Conservation (phyloP, 2,329 filamentous ascomycete genomes). For the Scedosporium apiospermum region DNA sequence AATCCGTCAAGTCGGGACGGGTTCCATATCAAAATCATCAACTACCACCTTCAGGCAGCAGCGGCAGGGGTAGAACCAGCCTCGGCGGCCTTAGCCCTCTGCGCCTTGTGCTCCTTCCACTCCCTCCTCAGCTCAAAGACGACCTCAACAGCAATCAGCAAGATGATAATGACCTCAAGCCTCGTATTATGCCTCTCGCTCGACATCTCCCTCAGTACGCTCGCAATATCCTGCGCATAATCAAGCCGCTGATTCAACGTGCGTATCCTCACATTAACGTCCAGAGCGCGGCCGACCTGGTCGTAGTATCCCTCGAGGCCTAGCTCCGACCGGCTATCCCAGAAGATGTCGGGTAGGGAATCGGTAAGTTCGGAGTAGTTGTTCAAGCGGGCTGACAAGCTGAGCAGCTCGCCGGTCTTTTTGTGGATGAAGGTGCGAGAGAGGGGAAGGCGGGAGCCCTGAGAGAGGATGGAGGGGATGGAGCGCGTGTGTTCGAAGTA, state of each 20-base stretch:
- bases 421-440: constrained; percentile 71
- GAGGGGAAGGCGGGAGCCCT: constrained; percentile 36
- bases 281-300: constrained; percentile 79
- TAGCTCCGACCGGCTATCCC: constrained; percentile 83
- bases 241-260: constrained; percentile 95
- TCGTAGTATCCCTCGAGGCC: constrained; percentile 93
- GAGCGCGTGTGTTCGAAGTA: constrained; percentile 82
- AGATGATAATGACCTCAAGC: constrained; percentile 92
- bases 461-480: constrained; percentile 70
- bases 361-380: constrained; percentile 96
- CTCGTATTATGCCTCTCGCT: constrained; percentile 84
- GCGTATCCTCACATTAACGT: constrained; percentile 85
- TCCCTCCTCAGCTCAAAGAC: constrained; percentile 74
- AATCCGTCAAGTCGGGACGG: no score
- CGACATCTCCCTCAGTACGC: constrained; percentile 74
- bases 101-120: constrained; percentile 28
- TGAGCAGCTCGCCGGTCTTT: constrained; percentile 87
- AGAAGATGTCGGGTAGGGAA: constrained; percentile 90
- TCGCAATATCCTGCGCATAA: constrained; percentile 92
- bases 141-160: constrained; percentile 87
- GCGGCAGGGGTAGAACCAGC: background rate
- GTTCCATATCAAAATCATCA: no score
- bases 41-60: background rate
- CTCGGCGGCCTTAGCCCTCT: constrained; percentile 10
- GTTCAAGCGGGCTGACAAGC: constrained; percentile 84